Evolutionary conservation across 495 filamentous ascomycete genomes (phyloP).

Genomic region (Daldinia vernicosa): DNA sequence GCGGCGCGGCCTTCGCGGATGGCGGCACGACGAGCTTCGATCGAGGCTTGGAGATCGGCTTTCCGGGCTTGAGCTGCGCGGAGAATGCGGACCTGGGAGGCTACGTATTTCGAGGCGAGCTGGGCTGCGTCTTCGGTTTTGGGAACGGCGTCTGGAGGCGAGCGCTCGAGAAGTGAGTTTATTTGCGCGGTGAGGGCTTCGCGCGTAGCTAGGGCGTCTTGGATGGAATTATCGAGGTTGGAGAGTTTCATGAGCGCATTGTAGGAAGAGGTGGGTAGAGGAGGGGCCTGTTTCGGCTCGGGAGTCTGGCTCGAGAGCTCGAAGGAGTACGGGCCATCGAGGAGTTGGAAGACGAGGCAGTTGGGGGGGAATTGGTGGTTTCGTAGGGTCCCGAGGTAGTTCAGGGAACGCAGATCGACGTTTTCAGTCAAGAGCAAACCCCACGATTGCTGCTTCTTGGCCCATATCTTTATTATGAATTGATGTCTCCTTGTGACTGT

Average conservation of each 20-base stretch:
- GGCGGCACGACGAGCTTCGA: constrained; percentile 69
- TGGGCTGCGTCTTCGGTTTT: constrained; percentile 70
- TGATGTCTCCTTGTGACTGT: constrained; percentile 69
- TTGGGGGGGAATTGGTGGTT: constrained; percentile 84
- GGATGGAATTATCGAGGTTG: constrained; percentile 90
- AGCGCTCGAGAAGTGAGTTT: constrained; percentile 69
- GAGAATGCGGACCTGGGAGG: constrained; percentile 69
- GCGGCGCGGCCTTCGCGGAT: constrained; percentile 69
- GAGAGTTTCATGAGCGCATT: constrained; percentile 89
- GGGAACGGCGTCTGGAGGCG: constrained; percentile 60
- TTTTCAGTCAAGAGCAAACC: constrained; percentile 74
- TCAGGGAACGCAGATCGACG: constrained; percentile 73
- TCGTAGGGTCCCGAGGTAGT: constrained; percentile 83
- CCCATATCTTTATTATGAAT: constrained; percentile 80
- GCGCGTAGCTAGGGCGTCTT: constrained; percentile 84
- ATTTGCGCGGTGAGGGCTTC: constrained; percentile 81
- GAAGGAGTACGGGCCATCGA: constrained; percentile 86
- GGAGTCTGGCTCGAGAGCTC: constrained; percentile 57
- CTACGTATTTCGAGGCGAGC: constrained; percentile 67
- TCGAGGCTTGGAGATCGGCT: constrained; percentile 70
- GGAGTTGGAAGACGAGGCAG: constrained; percentile 84
- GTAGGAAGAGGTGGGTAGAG: constrained; percentile 77
- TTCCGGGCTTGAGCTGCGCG: constrained; percentile 66
- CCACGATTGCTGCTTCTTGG: constrained; percentile 69
- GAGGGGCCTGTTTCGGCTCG: constrained; percentile 55